phyloP scores from a whole-genome alignment of 768 basidiomycete species.

The Leucosporidium creatinivorum region DNA sequence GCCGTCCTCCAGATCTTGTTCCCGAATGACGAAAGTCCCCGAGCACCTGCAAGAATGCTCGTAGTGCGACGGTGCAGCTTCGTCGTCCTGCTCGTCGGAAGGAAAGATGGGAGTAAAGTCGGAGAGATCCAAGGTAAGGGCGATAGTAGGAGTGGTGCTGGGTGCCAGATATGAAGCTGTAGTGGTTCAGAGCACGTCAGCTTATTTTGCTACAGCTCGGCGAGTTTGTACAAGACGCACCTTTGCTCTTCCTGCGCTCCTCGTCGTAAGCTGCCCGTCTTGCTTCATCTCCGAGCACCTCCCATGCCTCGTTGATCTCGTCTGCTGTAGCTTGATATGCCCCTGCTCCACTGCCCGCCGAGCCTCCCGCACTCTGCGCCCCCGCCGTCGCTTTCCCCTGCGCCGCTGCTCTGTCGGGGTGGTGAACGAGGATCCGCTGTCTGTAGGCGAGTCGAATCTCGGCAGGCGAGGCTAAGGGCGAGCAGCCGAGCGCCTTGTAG shows the following conservation, averaged over 20 bases:
- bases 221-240: too few species aligned
- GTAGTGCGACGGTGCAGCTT: slow-evolving; percentile 38
- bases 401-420: slow-evolving; percentile 1
- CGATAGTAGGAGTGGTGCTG: slow-evolving; percentile 5
- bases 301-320: slow-evolving; percentile 25
- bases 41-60: slow-evolving; percentile 44
- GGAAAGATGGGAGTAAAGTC: slow-evolving; percentile 18
- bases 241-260: background rate
- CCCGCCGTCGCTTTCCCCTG: background rate
- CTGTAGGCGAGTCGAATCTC: slow-evolving; percentile 2
- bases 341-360: background rate
- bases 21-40: slow-evolving; percentile 36
- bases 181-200: background rate
- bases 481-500: background rate
- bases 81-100: slow-evolving; percentile 28
- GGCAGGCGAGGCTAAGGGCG: background rate
- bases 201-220: too few species aligned
- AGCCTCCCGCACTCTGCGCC: background rate
- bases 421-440: slow-evolving; percentile 1
- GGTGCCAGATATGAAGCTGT: background rate
- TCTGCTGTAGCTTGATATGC: background rate
- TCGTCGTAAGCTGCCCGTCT: slow-evolving; percentile 12
- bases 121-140: slow-evolving; percentile 28
- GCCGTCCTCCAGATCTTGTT: slow-evolving; percentile 41
- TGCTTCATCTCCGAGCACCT: slow-evolving; percentile 14